These are phyloP conservation scores for Dinochytrium kinnereticum DNA, from an alignment of 371 early-diverging fungal species.

Conservation along the genomic window DNA sequence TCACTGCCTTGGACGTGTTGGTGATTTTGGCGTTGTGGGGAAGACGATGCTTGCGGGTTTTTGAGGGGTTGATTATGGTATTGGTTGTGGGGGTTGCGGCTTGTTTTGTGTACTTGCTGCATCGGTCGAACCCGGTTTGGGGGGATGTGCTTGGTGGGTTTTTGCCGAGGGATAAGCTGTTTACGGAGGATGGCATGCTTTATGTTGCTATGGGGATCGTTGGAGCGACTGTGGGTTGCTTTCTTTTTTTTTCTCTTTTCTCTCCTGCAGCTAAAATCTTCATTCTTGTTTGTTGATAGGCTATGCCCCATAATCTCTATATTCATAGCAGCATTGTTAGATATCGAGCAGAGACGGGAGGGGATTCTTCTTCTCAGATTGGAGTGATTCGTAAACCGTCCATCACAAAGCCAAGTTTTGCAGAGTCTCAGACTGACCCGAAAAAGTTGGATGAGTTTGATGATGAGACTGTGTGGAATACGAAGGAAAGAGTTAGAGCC, in stretches of 20 bases:
- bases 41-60: conserved; percentile 61
- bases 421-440: no score
- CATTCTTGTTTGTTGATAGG: conserved; percentile 12
- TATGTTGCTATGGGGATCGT: conserved; percentile 82
- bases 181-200: conserved; percentile 64
- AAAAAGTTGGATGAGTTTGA: conserved; percentile 5
- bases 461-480: conserved; percentile 39
- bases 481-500: conserved; percentile 8
- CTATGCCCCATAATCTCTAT: conserved; percentile 78
- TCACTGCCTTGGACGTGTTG: conserved; percentile 79
- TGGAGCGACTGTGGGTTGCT: conserved; percentile 66
- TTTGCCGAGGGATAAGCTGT: conserved; percentile 66
- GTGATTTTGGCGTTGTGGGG: conserved; percentile 71
- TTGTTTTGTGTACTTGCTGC: conserved; percentile 63
- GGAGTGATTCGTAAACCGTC: no score
- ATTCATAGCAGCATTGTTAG: conserved; percentile 74
- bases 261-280: neutral
- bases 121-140: conserved; percentile 65
- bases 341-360: conserved; percentile 25
- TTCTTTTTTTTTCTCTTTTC: neutral
- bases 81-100: conserved; percentile 71
- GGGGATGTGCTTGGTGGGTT: conserved; percentile 71
- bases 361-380: no score
- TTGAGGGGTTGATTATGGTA: conserved; percentile 73
- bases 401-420: no score